These are phyloP conservation scores for Mycosarcoma mackinlayi DNA, from an alignment of 1,284 basidiomycete genomes.

Conservation along the genomic window DNA sequence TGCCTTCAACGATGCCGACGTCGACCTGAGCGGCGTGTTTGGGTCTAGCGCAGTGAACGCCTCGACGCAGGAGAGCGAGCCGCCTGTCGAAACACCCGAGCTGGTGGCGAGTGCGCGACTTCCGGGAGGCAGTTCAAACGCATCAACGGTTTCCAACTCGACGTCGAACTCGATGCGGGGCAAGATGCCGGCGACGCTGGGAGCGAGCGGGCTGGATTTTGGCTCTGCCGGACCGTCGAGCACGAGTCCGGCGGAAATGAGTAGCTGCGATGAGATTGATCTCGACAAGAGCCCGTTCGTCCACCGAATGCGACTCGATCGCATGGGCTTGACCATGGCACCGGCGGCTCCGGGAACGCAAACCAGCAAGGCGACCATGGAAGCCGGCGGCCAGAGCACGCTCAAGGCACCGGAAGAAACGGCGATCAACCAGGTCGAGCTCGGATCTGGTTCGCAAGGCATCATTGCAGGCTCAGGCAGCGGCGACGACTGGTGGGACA, in stretches of 20 bases:
- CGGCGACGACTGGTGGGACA: slow-evolving; percentile 51
- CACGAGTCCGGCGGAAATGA: slow-evolving; percentile 57
- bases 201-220: slow-evolving; percentile 53
- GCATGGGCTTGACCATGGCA: slow-evolving; percentile 42
- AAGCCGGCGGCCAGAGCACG: slow-evolving; percentile 25
- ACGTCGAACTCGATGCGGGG: slow-evolving; percentile 39
- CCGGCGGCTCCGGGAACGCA: slow-evolving; percentile 24
- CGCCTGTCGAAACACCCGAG: slow-evolving; percentile 53
- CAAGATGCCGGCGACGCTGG: slow-evolving; percentile 37
- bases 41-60: slow-evolving; percentile 33
- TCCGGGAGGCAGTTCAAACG: slow-evolving; percentile 40
- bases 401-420: slow-evolving; percentile 31
- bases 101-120: slow-evolving; percentile 47
- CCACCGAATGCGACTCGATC: slow-evolving; percentile 44
- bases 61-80: slow-evolving; percentile 48
- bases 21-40: slow-evolving; percentile 49
- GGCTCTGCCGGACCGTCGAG: slow-evolving; percentile 57
- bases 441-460: slow-evolving; percentile 47
- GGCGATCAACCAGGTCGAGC: slow-evolving; percentile 46
- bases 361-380: slow-evolving; percentile 12
- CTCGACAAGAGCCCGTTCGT: slow-evolving; percentile 52
- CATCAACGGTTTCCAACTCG: slow-evolving; percentile 46
- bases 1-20: slow-evolving; percentile 47
- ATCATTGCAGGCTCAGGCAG: slow-evolving; percentile 39
- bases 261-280: slow-evolving; percentile 54